phyloP scores from a whole-genome alignment of 2,329 filamentous ascomycete genomes.

The Cladosporium sp. region DNA sequence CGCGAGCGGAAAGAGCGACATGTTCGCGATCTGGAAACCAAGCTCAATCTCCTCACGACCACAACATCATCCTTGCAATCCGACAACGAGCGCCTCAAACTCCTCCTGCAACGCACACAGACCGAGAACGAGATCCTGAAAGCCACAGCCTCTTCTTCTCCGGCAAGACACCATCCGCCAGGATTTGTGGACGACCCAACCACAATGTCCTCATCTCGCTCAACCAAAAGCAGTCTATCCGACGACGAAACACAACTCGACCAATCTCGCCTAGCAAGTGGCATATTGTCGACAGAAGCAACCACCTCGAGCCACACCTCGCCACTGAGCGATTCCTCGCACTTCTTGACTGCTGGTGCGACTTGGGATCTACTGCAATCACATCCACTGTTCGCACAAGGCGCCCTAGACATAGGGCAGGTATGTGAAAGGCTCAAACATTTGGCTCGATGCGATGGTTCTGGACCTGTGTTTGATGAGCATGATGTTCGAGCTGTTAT shows the following conservation, averaged over 20 bases:
- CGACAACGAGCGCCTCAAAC: slow-evolving; percentile 83
- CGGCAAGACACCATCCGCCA: slow-evolving; percentile 43
- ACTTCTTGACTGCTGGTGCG: slow-evolving; percentile 67
- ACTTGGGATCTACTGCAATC: slow-evolving; percentile 87
- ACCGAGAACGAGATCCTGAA: slow-evolving; percentile 93
- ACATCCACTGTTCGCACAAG: slow-evolving; percentile 71
- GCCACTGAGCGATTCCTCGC: slow-evolving; percentile 39
- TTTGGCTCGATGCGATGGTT: slow-evolving; percentile 75
- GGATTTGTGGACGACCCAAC: slow-evolving; percentile 29
- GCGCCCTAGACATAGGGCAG: slow-evolving; percentile 73
- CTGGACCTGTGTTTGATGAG: slow-evolving; percentile 82
- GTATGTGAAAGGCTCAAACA: slow-evolving; percentile 76
- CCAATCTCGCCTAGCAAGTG: slow-evolving; percentile 17
- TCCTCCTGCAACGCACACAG: slow-evolving; percentile 74
- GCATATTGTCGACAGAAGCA: slow-evolving; percentile 18
- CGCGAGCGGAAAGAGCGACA: slow-evolving; percentile 93
- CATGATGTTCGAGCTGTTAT: slow-evolving; percentile 68
- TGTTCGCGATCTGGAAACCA: slow-evolving; percentile 86
- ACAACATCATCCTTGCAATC: slow-evolving; percentile 66
- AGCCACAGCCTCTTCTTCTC: slow-evolving; percentile 59
- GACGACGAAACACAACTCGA: slow-evolving; percentile 18
- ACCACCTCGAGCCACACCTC: slow-evolving; percentile 16
- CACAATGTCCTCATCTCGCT: slow-evolving; percentile 19
- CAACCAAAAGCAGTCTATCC: slow-evolving; percentile 15
- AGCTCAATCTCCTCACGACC: slow-evolving; percentile 72